phyloP scores from a whole-genome alignment of 306 rosid species.

The Pueraria montana region DNA sequence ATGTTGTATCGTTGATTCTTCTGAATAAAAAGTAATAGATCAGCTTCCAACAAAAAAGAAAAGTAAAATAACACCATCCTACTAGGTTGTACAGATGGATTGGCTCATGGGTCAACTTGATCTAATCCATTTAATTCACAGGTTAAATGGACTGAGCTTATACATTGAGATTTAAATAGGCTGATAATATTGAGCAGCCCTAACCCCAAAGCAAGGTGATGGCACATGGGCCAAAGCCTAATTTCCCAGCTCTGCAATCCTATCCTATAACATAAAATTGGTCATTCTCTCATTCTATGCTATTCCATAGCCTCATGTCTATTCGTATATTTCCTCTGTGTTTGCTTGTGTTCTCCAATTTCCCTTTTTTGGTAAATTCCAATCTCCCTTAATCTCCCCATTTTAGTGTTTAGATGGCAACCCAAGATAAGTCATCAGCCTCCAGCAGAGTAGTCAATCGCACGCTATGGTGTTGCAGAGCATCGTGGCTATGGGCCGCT shows the following conservation, averaged over 20 bases:
- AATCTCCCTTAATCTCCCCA: background rate
- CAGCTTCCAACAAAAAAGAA: constrained; percentile 42
- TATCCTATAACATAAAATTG: constrained; percentile 29
- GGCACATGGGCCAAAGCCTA: background rate
- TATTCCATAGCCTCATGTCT: background rate
- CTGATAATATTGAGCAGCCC: constrained; percentile 16
- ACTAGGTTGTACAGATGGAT: constrained; percentile 28
- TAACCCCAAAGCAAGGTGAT: constrained; percentile 26
- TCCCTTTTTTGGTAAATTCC: background rate
- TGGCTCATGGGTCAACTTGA: background rate
- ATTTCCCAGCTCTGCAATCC: constrained; percentile 16
- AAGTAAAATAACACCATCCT: constrained; percentile 35
- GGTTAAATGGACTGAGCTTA: constrained; percentile 21
- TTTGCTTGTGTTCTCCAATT: background rate
- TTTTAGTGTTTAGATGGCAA: background rate
- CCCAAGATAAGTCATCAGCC: background rate
- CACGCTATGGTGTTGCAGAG: background rate
- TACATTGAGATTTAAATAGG: constrained; percentile 23
- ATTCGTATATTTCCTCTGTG: background rate
- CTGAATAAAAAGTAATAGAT: constrained; percentile 59
- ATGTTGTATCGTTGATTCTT: constrained; percentile 94
- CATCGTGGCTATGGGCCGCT: background rate
- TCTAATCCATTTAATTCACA: background rate
- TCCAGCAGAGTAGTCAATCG: background rate
- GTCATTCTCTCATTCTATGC: background rate